A percentile compares a stretch with the other conserved stretches of the same genome.
Conservation (phyloP, 1,284 basidiomycete genomes). For the Sporisorium sorghi region DNA sequence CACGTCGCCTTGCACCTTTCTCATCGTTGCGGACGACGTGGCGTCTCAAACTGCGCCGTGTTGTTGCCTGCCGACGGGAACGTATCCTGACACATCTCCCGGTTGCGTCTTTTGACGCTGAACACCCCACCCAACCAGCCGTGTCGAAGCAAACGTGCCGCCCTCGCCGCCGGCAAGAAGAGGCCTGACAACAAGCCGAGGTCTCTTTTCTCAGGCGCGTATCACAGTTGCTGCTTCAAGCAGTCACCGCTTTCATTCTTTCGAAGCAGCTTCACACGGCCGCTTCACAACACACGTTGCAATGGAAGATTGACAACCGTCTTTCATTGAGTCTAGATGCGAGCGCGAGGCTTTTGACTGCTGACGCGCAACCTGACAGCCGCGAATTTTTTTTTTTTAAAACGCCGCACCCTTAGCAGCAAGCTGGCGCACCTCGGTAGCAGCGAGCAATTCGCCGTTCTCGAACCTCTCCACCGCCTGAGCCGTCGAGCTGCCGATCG, state of each 20-base stretch:
- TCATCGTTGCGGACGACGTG: not conserved
- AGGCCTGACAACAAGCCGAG: not conserved
- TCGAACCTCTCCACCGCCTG: conserved; percentile 56
- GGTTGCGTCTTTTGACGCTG: not conserved
- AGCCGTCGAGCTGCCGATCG: conserved; percentile 56
- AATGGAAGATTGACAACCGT: not conserved
- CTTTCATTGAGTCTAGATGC: too few species aligned
- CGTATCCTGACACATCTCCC: too few species aligned
- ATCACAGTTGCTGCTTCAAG: too few species aligned
- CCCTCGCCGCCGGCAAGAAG: not conserved
- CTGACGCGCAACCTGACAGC: not conserved
- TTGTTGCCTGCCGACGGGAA: too few species aligned
- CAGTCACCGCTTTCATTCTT: too few species aligned
- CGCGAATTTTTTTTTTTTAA: conserved; percentile 4
- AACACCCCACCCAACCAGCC: too few species aligned
- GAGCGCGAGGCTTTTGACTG: too few species aligned
- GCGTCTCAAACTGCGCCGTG: too few species aligned
- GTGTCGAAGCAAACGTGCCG: too few species aligned
- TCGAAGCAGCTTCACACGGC: too few species aligned
- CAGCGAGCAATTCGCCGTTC: conserved; percentile 47
- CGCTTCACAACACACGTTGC: not conserved
- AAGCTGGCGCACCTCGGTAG: conserved; percentile 59
- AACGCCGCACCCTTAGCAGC: conserved; percentile 59
- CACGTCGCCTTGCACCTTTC: not conserved
- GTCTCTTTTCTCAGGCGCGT: too few species aligned